A percentile compares a stretch with the other conserved stretches of the same genome.
Conservation (phyloP, 139 green algal species). For the Coelastrella sp. region DNA sequence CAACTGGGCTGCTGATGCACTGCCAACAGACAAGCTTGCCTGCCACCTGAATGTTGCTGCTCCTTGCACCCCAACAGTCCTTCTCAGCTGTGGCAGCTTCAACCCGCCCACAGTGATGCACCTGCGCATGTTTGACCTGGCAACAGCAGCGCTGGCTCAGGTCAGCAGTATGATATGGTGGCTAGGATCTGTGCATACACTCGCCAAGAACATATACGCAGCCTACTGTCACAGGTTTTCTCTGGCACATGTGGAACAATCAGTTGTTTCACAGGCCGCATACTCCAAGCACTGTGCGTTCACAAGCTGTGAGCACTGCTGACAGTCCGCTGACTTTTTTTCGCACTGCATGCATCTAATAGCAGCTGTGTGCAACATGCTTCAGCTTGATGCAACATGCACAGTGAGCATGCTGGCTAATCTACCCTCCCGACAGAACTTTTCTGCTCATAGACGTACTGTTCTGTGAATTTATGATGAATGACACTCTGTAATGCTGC, state of each 20-base stretch:
- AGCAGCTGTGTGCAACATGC: too few relatives aligned
- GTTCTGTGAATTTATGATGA: background rate
- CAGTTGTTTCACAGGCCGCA: background rate
- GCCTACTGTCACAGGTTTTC: too few relatives aligned
- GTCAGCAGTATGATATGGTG: constrained; percentile 36
- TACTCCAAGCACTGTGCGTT: too few relatives aligned
- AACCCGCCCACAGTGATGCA: constrained; percentile 90
- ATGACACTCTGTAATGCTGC: background rate
- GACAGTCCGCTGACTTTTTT: too few relatives aligned
- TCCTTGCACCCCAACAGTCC: constrained; percentile 66
- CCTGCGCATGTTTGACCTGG: constrained; percentile 89
- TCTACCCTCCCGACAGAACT: too few relatives aligned
- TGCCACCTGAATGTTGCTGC: background rate
- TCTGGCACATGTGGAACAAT: background rate
- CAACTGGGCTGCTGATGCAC: background rate
- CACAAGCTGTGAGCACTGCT: background rate
- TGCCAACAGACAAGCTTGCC: constrained; percentile 57
- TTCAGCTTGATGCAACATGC: background rate
- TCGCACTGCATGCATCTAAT: too few relatives aligned
- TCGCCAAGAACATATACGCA: too few relatives aligned
- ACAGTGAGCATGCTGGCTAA: background rate
- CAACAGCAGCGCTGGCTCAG: constrained; percentile 67
- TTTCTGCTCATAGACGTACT: background rate
- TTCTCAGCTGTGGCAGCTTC: constrained; percentile 90
- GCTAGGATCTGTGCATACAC: too few relatives aligned